Evolutionary conservation across 371 early-diverging fungal genomes (phyloP), one percentile per base, ranked within the genome.

Genomic region (Rhizopus stolonifer): DNA sequence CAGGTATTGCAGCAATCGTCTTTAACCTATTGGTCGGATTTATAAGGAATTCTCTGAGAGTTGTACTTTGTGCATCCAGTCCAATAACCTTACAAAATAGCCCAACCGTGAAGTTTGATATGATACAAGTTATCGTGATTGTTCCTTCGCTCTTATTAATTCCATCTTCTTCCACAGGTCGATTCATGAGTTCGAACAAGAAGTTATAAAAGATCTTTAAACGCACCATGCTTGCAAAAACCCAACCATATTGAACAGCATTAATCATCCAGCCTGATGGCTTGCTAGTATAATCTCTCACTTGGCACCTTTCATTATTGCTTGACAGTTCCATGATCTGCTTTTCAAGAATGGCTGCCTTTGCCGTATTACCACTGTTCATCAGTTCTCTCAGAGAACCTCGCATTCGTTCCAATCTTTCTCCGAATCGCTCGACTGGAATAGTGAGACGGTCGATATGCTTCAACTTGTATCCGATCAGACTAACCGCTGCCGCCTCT

Each of bases 201-300:
- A 66, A 64, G 18, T 76, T 67, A 34, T 82, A 74, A 2, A 84
- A n/a, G 0, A 59, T 19, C 38, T 69, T 68, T 18, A 64, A 49
- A 4, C 82, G 70, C 6, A 62, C 23, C 69, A 80, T 66, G 17
- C 60, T 60, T 0, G 82, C 58, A 31, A 25, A 24, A n/a, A 81
- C 50, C 44, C 56, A 84, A 0, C 85, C 85, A 56, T 60, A 79
- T 19, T 75, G 67, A 5, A 64, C 17, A 4, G 71, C 76, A 45
- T 53, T 60, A 11, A 58, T 50, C 40, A 61, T 42, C 77, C 72
- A 72, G 13, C 13, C 0, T 4, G 36, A n/a, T 1, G 6, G 6
- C 5, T 4, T 14, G 2, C 1, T 4, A 2, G 40, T 19, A 1
- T 11, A 13, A 1, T 11, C 4, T 29, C 11, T 11, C 29, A 11